Base-by-base conservation (phyloP, 2,329 filamentous ascomycete species). In the Verticillium nonalfalfae region DNA sequence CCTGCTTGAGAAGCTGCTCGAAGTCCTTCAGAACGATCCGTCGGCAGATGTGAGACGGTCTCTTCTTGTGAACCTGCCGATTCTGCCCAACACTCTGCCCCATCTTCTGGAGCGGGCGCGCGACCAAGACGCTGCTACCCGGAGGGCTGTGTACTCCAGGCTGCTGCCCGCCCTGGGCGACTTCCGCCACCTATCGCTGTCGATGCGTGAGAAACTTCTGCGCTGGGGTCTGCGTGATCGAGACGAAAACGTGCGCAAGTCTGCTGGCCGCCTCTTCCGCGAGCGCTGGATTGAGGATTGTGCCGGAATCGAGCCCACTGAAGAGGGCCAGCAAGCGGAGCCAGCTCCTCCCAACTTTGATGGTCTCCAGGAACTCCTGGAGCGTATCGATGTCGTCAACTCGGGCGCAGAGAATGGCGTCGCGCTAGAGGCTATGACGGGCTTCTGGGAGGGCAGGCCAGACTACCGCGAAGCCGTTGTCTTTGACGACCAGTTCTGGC, bases 261-360 rank as follows among this genome's bases (percentile, higher is more conserved):
- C 94, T 9, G 91, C 95, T 3, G 92, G 90, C 7, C 89, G 91
- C 56, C 81, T 98, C 7, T 99, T 99, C 77, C 87, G 90, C 64
- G 93, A 97, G 71, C 86, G 92, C n/a, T 99, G 95, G 95, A 94
- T 99, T 64, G 94, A 98, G 71, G 92, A 98, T 70, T 97, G 93
- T 68, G 93, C 90, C 6, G 89, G 89, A 2, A 81, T 84, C 1
- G 79, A 82, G 7, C 83, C 87, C 40, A 84, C 85, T 57, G 80
- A 81, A 18, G 85, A 85, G 45, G 83, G 83, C 35, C 82, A 82
- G 57, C 81, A 82, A 5, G 76, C 76, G 15, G 81, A 86, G 62
- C 76, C 84, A 6, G 81, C 84, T 1, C 81, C 83, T 1, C 90
- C 90, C 0, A 94, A 83, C 63, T 84, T 95, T 10, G 89, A 94